Evolutionary conservation across 331 rosid genomes (phyloP), one percentile per base, ranked within the genome.

Genomic region (Malus hybrid): DNA sequence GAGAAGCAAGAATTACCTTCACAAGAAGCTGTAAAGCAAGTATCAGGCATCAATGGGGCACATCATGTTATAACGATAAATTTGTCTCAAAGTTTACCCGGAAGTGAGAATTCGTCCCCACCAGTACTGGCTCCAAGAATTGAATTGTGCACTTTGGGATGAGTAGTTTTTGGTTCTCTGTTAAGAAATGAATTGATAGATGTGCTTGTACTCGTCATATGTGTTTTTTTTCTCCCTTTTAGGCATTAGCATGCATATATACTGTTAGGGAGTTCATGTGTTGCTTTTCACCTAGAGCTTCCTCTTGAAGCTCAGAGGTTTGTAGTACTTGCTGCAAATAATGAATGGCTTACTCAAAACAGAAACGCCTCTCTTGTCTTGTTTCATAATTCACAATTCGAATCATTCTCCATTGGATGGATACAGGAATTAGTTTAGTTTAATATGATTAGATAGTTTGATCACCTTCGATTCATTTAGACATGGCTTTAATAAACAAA

Each of bases 41-140:
- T 20, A 46, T 63, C 39, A 10, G 50, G 56, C 32, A 31, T 64
- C 19, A 28, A 32, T 16, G 31, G 10, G 36, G 15, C 73, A 4
- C 73, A 78, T 42, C 77, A 64, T 54, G 77, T 71, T 55, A 65
- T 78, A 13, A 39, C 27, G 6, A 64, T 78, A 10, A 22, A 22
- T 52, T 28, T 5, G 46, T 46, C 36, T 7, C 54, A 5, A 24
- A 4, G n/a, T 75, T 50, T 34, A 42, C 73, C 15, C 10, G 74
- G 55, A 33, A 44, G 33, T 4, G 63, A 12, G 10, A 70, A 60
- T 24, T 33, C 78, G 3, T 68, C 67, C 29, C 31, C 29, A 18
- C 32, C 18, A 7, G 50, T 13, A 60, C 8, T 28, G 14, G 33
- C 29, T 70, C 16, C 48, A 24, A 67, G 57, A 7, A 19, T 36